phyloP scores from a whole-genome alignment of 2,329 filamentous ascomycete genomes.

The Diaporthe batatas region DNA sequence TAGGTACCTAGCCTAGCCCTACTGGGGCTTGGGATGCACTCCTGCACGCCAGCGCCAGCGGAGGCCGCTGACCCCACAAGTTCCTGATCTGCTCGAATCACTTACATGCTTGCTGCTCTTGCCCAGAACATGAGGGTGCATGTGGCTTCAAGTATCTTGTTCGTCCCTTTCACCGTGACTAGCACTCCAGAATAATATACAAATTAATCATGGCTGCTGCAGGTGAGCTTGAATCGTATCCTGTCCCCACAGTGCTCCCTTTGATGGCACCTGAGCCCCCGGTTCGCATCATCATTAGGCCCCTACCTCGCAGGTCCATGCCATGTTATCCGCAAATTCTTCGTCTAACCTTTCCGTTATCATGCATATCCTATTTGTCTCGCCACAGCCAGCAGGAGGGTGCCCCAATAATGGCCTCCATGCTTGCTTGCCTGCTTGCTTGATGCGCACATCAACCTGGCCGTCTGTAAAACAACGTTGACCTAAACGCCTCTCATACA shows the following conservation, averaged over 20 bases:
- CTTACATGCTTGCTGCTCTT: not conserved
- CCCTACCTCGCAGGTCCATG: not conserved
- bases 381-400: not conserved
- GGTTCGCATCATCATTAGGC: not conserved
- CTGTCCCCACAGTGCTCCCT: not conserved
- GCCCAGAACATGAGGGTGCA: not conserved
- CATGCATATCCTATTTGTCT: constrained; percentile 17
- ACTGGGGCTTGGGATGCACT: no score
- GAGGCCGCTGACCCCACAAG: no score
- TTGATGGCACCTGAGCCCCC: not conserved
- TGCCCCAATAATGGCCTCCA: not conserved
- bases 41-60: no score
- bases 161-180: not conserved
- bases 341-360: constrained; percentile 20
- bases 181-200: constrained; percentile 10
- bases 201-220: constrained; percentile 8
- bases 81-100: not conserved
- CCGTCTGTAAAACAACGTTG: not conserved
- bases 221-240: not conserved
- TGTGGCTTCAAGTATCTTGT: not conserved
- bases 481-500: not conserved
- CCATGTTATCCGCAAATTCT: constrained; percentile 19
- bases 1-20: no score
- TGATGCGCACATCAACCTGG: not conserved
- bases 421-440: not conserved